phyloP scores from a whole-genome alignment of 2,329 filamentous ascomycete genomes.

The Phyllosticta citrichinensis region DNA sequence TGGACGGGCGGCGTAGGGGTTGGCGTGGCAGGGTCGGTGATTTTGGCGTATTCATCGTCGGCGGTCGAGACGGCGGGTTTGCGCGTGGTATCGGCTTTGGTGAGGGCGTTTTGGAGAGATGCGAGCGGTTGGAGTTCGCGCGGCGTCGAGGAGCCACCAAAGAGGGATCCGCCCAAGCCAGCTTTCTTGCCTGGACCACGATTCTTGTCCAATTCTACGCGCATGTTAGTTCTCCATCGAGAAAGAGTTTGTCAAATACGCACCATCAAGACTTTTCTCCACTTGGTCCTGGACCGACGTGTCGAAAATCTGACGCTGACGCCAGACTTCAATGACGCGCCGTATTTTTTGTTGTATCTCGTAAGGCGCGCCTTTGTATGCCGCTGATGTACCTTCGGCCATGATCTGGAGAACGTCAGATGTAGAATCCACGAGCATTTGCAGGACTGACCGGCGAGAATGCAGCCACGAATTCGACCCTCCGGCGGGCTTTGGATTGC shows the following conservation, averaged over 20 bases:
- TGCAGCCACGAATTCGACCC: conserved; percentile 83
- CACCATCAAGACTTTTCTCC: conserved; percentile 71
- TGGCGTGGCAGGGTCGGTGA: conserved; percentile 59
- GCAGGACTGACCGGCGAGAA: conserved; percentile 62
- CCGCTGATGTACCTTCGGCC: conserved; percentile 78
- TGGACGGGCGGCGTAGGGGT: conserved; percentile 80
- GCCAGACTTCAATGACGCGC: conserved; percentile 91
- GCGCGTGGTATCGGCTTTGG: conserved; percentile 60
- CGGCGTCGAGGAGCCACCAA: conserved; percentile 53
- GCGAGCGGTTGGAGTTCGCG: conserved; percentile 69
- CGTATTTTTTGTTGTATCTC: conserved; percentile 83
- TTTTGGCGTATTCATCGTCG: conserved; percentile 73
- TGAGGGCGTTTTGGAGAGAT: conserved; percentile 60
- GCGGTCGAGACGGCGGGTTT: conserved; percentile 60
- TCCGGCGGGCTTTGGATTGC: conserved; percentile 85
- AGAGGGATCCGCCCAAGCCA: conserved; percentile 59
- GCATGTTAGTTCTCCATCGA: conserved; percentile 7
- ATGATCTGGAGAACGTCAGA: conserved; percentile 47
- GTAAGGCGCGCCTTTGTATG: conserved; percentile 78
- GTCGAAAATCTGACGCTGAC: conserved; percentile 76
- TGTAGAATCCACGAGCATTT: background rate
- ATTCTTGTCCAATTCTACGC: conserved; percentile 45
- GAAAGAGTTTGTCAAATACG: conserved; percentile 13
- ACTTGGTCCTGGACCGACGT: conserved; percentile 67
- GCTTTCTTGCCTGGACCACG: conserved; percentile 42